Evolutionary conservation across 768 basidiomycete genomes (phyloP), one percentile per base, ranked within the genome.

Genomic region (Sarcodon sp.): DNA sequence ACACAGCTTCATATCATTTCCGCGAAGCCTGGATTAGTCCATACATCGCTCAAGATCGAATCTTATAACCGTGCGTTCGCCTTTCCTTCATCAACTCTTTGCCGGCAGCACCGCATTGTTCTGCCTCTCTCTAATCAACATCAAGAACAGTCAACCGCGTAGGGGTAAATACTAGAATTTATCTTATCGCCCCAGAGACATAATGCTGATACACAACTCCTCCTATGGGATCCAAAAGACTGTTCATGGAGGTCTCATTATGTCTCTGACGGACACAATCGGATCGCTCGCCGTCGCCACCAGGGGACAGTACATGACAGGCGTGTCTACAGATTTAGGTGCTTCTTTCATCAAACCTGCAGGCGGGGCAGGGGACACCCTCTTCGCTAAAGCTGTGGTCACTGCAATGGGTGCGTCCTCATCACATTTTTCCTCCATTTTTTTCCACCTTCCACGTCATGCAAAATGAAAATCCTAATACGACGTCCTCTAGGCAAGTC

Each of bases 251-350:
- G 88, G 88, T 16, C 71, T 91, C 35, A 75, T 90, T 53, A 61
- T 86, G 58, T 87, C 87, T 7, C 66, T 91, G 32, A 89, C 88
- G 4, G 88, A 90, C 61, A 88, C 87, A 11, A 63, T 90, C 13
- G 87, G 88, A 3, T 89, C 87, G 1, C 73, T 90, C 13, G 87
- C 83, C n/a, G 76, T 91, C 21, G 83, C 87, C 1, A 75, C 80
- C 11, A 80, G 80, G 53, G 88, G 88, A 3, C 80, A 87, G 7
- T 91, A 67, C 57, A 87, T 88, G 87, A 90, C 88, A 0, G 87
- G 88, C 12, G 87, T 90, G 8, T 87, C 85, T 2, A 87, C 86
- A 3, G 87, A 90, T 59, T 77, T 91, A 53, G 80, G 66, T 21
- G 66, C 87, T 0, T 83, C 83, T 1, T 90, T 89, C 52, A 76